Evolutionary conservation across 2,329 filamentous ascomycete genomes (phyloP), one percentile per base, ranked within the genome.

Genomic region (Ascochyta koolunga): DNA sequence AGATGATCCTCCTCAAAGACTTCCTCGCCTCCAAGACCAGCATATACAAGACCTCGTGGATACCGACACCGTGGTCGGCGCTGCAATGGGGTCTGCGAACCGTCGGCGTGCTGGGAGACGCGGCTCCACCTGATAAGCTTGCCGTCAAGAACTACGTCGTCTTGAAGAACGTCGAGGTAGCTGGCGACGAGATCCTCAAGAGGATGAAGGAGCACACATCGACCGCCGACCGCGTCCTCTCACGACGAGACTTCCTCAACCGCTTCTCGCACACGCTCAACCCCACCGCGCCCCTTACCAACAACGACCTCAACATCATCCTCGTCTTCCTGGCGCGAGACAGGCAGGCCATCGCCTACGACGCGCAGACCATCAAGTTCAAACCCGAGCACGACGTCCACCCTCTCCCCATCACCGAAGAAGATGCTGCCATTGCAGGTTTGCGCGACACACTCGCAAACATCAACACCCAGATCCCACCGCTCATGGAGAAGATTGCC

Each of bases 341-440:
- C 66, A 85, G 83, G 4, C 76, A 96, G 67, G 92, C 89, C 35
- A 85, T 93, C 62, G 83, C 87, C 3, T 86, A 90, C 64, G 91
- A 92, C 15, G 88, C 96, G 59, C 91, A 96, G 70, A 76, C 77
- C 2, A 73, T 99, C 63, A 93, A 90, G 70, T 87, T 98, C 72
- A 88, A 85, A 64, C 41, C 65, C 5, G 61, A 67, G 41, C 68
- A 64, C 40, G 69, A 72, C 16, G 40, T 59, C 3, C 75, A 76
- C 0, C 71, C 82, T 0, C 78, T 80, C 3, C 75, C 80, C 1
- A 88, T 98, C 60, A 90, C 89, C 0, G 79, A 87, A 52, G 89
- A 96, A 65, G 95, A 99, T 76, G 79, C 81, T 4, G 89, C 90
- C 0, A 90, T 97, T 58, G 92, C 92, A 1, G 88, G 89, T 44